These are phyloP conservation scores for Rhynchosporium secalis DNA, from an alignment of 2,329 filamentous ascomycete species.

Conservation along the genomic window DNA sequence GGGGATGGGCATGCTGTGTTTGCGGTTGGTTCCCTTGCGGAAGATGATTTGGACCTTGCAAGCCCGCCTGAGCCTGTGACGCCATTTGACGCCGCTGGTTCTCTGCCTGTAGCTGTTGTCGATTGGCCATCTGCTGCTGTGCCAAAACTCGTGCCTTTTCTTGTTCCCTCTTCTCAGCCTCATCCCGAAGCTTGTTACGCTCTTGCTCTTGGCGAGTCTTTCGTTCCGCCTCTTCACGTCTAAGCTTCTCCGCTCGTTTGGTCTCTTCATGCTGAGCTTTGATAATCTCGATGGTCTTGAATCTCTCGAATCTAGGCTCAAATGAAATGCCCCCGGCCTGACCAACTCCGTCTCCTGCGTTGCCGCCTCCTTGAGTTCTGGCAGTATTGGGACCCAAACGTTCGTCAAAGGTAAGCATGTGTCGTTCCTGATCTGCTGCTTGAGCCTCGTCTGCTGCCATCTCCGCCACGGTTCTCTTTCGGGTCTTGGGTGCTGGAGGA, in stretches of 20 bases:
- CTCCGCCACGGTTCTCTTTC: constrained; percentile 92
- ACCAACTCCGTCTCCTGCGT: constrained; percentile 68
- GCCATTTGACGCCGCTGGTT: constrained; percentile 38
- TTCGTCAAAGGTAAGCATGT: constrained; percentile 91
- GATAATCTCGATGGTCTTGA: constrained; percentile 88
- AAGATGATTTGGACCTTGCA: constrained; percentile 33
- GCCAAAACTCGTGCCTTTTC: constrained; percentile 38
- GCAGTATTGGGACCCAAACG: constrained; percentile 64
- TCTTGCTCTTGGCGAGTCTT: constrained; percentile 51
- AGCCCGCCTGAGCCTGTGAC: constrained; percentile 38
- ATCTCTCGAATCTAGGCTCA: constrained; percentile 83
- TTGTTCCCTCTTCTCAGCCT: constrained; percentile 38
- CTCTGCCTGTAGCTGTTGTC: constrained; percentile 42
- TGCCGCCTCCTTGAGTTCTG: constrained; percentile 57
- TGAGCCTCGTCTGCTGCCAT: constrained; percentile 92
- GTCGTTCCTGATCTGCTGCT: constrained; percentile 84
- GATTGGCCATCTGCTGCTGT: constrained; percentile 41
- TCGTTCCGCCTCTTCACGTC: constrained; percentile 52
- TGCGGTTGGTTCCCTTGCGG: constrained; percentile 38
- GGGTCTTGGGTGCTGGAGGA: constrained; percentile 80
- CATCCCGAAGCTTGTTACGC: constrained; percentile 44
- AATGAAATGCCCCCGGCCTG: constrained; percentile 72
- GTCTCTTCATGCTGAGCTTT: constrained; percentile 75
- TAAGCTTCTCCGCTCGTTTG: constrained; percentile 72
- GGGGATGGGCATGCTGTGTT: constrained; percentile 47